Evolutionary conservation across 352 stramenopile genomes (phyloP), one percentile per base, ranked within the genome.

Genomic region (Globisporangium solare): DNA sequence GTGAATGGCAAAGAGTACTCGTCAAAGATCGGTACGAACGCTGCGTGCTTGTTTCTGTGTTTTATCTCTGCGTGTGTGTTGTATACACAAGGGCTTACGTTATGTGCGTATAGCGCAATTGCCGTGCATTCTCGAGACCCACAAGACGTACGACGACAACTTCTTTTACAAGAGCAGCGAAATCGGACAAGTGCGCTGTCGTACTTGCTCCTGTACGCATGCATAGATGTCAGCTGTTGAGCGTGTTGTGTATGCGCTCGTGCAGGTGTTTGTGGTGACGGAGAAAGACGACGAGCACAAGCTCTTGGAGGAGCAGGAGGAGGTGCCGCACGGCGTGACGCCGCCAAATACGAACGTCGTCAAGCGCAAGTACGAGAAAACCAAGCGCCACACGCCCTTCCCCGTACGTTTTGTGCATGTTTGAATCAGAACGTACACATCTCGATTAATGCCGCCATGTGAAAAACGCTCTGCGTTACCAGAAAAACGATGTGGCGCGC

Each of bases 121-220:
- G 51, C 85, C 85, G 47, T 85, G 70, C 27, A 92, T 95, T 60
- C 49, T 95, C 21, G 85, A 95, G 70, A 95, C 83, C 3, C 85
- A 95, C 74, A 95, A 95, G 66, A 95, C 85, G 15, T 95, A 95
- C 54, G 85, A 95, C 47, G 83, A 93, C 59, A 91, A 89, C 39
- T 85, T 93, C 37, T 89, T 93, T 41, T 95, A 95, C 73, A 95
- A 95, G 54, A 92, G 83, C 47, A 81, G 83, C 41, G 85, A 95
- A 56, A 92, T 95, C 40, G 85, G 85, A 52, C 85, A 94, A 68
- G 83, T 89, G 37, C 11, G 49, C 15, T 2, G 8, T 20, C 32
- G 24, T 47, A 47, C n/a, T n/a, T n/a, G n/a, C n/a, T n/a, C n/a
- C n/a, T n/a, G n/a, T n/a, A n/a, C n/a, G n/a, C n/a, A n/a, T n/a